Evolutionary conservation across 305 asterid genomes (phyloP), one percentile per base, ranked within the genome.

Genomic region (Coffea humblotiana): DNA sequence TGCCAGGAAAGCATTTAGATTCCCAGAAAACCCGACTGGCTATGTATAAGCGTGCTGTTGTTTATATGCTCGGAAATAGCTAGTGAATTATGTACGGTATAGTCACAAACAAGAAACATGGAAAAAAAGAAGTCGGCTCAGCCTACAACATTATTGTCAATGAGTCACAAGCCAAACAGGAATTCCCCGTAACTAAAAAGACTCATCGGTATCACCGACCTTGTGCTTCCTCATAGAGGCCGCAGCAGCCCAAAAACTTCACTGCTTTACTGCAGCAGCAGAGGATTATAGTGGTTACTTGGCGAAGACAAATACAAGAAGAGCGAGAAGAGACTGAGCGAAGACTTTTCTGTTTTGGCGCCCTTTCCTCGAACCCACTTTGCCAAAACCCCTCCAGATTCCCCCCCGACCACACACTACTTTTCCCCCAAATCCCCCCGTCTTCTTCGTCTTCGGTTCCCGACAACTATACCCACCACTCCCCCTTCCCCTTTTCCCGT

Each of bases 261-360:
- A 25, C 61, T 63, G 27, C 18, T 43, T 25, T 37, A 37, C 43
- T 37, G 43, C 43, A 37, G 43, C 43, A 0, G 43, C 43, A 5
- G 43, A 37, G 43, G 43, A 37, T 4, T 37, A 0, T 37, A 37
- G 43, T 37, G 43, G 43, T 37, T 37, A 37, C 43, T 37, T 37
- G 43, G 43, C 43, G 43, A 37, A 37, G 15, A n/a, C 29, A 78
- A 60, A 12, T 4, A 18, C 58, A 6, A 74, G 48, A 67, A 6
- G 43, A 32, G 21, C 21, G 60, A 29, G 74, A 23, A 15, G 25
- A 18, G 71, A 49, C 82, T 61, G 64, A 70, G 83, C 52, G 27
- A 60, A 49, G 47, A 58, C 79, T 47, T 77, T 48, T 76, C 71
- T 78, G 77, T 58, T 88, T 91, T 91, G 88, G 92, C 97, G 91